Evolutionary conservation across 2,329 filamentous ascomycete genomes (phyloP).

Genomic region (Fusarium penzigii): DNA sequence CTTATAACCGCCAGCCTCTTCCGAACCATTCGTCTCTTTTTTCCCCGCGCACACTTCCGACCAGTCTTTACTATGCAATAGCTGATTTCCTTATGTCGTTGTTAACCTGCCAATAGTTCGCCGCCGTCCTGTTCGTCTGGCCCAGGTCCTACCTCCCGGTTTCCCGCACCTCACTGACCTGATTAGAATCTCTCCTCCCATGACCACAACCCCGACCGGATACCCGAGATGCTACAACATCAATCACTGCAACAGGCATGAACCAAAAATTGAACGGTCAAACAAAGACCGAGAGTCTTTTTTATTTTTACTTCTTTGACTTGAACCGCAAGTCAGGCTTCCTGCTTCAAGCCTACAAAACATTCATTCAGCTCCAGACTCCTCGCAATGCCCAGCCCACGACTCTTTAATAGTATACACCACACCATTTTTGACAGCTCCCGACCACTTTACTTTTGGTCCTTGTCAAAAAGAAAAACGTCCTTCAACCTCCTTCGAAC

Average conservation of each 20-base stretch:
- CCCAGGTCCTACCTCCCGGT: too few species aligned
- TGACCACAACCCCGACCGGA: background rate
- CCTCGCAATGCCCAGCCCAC: conserved; percentile 37
- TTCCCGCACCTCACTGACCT: too few species aligned
- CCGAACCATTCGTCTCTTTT: conserved; percentile 2
- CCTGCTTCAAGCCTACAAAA: conserved; percentile 27
- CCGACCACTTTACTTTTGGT: conserved; percentile 2
- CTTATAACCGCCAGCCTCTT: conserved; percentile 7
- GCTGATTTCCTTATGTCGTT: too few species aligned
- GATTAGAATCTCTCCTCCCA: too few species aligned
- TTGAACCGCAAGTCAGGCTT: conserved; percentile 25
- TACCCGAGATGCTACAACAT: background rate
- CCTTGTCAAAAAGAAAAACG: conserved; percentile 12
- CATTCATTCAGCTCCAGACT: conserved; percentile 38
- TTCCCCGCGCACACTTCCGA: background rate
- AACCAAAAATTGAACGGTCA: conserved; percentile 10
- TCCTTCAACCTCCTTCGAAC: conserved; percentile 13
- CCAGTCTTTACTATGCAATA: too few species aligned
- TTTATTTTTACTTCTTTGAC: conserved; percentile 24
- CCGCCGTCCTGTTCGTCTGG: too few species aligned
- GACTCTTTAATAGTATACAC: conserved; percentile 28
- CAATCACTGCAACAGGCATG: conserved; percentile 3
- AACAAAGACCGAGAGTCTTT: conserved; percentile 21
- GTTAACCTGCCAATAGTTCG: too few species aligned
- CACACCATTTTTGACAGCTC: conserved; percentile 1